Evolutionary conservation across 352 stramenopile genomes (phyloP).

Genomic region (Globisporangium ultimum): DNA sequence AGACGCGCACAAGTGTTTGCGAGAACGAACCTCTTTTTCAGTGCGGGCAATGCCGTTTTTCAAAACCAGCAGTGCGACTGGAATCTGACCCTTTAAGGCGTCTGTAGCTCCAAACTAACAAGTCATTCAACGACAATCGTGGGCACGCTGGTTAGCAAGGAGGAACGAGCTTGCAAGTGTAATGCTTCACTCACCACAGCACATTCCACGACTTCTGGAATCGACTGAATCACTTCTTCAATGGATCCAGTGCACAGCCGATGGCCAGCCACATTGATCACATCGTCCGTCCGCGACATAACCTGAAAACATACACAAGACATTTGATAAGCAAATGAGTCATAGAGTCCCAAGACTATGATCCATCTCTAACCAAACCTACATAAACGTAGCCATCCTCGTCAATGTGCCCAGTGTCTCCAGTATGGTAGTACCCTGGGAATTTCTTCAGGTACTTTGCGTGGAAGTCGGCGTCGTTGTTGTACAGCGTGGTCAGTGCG

Average conservation of each 20-base stretch:
- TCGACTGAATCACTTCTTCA: conserved; percentile 85
- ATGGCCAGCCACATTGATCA: conserved; percentile 90
- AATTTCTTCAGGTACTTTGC: conserved; percentile 81
- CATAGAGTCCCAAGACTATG: not conserved
- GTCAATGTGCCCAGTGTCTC: conserved; percentile 86
- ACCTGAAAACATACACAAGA: conserved; percentile 36
- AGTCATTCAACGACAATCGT: too few relatives aligned
- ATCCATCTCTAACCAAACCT: conserved; percentile 10
- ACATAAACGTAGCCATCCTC: conserved; percentile 89
- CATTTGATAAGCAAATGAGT: conserved; percentile 2
- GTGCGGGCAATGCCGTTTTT: too few relatives aligned
- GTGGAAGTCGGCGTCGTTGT: conserved; percentile 80
- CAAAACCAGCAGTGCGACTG: too few relatives aligned
- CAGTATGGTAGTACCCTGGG: conserved; percentile 88
- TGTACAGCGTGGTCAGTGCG: conserved; percentile 80
- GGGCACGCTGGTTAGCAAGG: too few relatives aligned
- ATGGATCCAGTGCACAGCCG: conserved; percentile 85
- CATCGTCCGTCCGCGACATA: conserved; percentile 89
- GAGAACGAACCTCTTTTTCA: too few relatives aligned
- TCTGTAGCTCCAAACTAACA: too few relatives aligned
- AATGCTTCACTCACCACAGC: too few relatives aligned
- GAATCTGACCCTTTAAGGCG: too few relatives aligned
- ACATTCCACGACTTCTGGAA: conserved; percentile 84
- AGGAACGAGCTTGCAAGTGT: too few relatives aligned
- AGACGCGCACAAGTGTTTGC: too few relatives aligned